Evolutionary conservation across 2,329 filamentous ascomycete genomes (phyloP).

Genomic region (Colletotrichum neosansevieriae): DNA sequence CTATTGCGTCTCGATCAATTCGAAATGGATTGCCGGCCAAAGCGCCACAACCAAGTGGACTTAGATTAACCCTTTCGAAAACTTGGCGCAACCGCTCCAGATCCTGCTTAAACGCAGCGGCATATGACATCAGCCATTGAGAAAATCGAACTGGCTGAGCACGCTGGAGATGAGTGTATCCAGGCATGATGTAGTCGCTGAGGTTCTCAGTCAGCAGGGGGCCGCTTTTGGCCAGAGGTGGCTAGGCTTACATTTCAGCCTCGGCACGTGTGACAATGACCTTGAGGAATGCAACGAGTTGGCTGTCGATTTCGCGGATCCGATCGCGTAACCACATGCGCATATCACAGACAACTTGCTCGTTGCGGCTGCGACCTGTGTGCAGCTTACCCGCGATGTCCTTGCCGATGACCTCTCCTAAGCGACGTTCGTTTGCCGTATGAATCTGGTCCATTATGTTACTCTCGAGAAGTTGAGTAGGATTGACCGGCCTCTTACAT

Average conservation of each 20-base stretch:
- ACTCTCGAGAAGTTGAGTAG: constrained; percentile 26
- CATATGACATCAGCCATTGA: constrained; percentile 45
- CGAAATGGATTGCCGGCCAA: constrained; percentile 47
- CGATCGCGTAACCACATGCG: constrained; percentile 67
- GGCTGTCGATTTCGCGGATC: constrained; percentile 43
- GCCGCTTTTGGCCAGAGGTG: constrained; percentile 36
- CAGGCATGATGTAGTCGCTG: constrained; percentile 47
- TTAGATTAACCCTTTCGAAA: constrained; percentile 44
- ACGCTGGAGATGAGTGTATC: constrained; percentile 46
- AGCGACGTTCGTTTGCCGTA: constrained; percentile 67
- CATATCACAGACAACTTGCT: constrained; percentile 81
- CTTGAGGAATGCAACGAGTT: constrained; percentile 45
- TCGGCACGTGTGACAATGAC: constrained; percentile 44
- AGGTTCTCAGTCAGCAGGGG: constrained; percentile 42
- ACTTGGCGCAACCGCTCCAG: constrained; percentile 44
- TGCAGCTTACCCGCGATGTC: constrained; percentile 79
- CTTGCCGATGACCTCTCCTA: constrained; percentile 78
- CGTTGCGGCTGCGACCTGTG: constrained; percentile 77
- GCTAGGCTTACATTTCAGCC: constrained; percentile 46
- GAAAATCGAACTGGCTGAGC: constrained; percentile 44
- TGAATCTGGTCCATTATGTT: constrained; percentile 60
- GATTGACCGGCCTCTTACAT: constrained; percentile 34
- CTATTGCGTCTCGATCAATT: constrained; percentile 49
- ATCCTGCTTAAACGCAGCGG: constrained; percentile 43
- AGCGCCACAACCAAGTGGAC: constrained; percentile 44